Percentiles rank a stretch among this genome's conserved stretches.
Conservation (phyloP, 2,329 filamentous ascomycete species). For the Pochonia chlamydosporia region DNA sequence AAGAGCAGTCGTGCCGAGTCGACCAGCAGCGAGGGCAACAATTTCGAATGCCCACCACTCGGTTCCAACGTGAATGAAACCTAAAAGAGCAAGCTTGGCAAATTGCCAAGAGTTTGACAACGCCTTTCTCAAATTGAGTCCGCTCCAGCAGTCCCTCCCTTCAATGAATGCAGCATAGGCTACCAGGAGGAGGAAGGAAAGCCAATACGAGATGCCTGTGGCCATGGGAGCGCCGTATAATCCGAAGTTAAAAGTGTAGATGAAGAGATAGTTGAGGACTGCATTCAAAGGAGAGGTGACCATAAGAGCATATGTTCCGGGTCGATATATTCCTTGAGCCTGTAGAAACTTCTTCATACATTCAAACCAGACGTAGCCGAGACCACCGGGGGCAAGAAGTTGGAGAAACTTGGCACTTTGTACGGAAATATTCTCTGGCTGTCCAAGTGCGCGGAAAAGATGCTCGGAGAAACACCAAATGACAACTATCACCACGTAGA, state of each 20-base stretch:
- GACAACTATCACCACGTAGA: slow-evolving; percentile 67
- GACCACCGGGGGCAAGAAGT: slow-evolving; percentile 69
- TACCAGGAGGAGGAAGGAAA: slow-evolving; percentile 70
- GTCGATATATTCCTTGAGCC: slow-evolving; percentile 80
- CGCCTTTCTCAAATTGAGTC: slow-evolving; percentile 53
- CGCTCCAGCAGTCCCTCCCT: slow-evolving; percentile 76
- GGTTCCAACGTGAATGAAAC: slow-evolving; percentile 77
- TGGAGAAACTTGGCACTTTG: slow-evolving; percentile 60
- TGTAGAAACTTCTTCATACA: slow-evolving; percentile 82
- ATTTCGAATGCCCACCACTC: slow-evolving; percentile 97
- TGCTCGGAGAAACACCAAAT: slow-evolving; percentile 72
- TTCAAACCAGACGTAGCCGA: slow-evolving; percentile 87
- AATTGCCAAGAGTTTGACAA: slow-evolving; percentile 66
- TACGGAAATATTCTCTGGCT: slow-evolving; percentile 70
- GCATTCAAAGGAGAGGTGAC: slow-evolving; percentile 79
- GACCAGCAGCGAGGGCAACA: slow-evolving; percentile 74
- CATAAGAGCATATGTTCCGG: slow-evolving; percentile 76
- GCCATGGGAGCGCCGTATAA: slow-evolving; percentile 76
- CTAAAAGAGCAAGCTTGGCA: slow-evolving; percentile 66
- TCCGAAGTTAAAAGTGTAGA: slow-evolving; percentile 65
- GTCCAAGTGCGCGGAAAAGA: slow-evolving; percentile 68
- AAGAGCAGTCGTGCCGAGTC: slow-evolving; percentile 71
- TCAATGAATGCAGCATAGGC: slow-evolving; percentile 65
- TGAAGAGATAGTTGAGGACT: slow-evolving; percentile 72
- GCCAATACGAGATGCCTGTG: slow-evolving; percentile 81